phyloP scores from a whole-genome alignment of 2,329 filamentous ascomycete species.

The Pseudogymnoascus sp. region DNA sequence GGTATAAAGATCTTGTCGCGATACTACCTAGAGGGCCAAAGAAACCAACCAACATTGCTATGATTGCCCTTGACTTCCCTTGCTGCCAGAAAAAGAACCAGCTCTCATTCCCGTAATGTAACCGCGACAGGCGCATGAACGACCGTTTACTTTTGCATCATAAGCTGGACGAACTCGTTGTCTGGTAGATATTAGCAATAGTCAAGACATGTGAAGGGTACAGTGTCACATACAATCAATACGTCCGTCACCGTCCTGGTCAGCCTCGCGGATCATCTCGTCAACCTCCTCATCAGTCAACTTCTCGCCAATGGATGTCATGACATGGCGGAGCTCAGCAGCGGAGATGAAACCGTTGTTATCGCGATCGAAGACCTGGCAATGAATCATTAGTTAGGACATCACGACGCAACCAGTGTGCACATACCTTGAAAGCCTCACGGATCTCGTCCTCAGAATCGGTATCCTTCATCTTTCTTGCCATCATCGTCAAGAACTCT shows the following conservation, averaged over 20 bases:
- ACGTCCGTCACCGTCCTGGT: conserved; percentile 80
- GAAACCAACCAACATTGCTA: conserved; percentile 9
- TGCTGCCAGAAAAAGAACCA: conserved; percentile 8
- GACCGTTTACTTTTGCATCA: conserved; percentile 77
- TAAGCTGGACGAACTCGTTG: conserved; percentile 89
- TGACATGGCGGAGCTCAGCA: conserved; percentile 80
- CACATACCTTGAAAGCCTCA: conserved; percentile 65
- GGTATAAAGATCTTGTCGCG: conserved; percentile 7
- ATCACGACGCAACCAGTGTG: background rate
- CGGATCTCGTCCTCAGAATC: conserved; percentile 87
- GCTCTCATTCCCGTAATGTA: conserved; percentile 1
- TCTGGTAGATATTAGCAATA: conserved; percentile 42
- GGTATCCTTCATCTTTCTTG: conserved; percentile 89
- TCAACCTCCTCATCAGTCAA: conserved; percentile 85
- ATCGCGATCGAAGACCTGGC: conserved; percentile 71
- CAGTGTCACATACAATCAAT: conserved; percentile 64
- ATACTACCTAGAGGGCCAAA: conserved; percentile 7
- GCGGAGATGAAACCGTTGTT: conserved; percentile 91
- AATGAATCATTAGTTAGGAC: conserved; percentile 15
- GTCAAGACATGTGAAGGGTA: background rate
- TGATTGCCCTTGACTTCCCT: background rate
- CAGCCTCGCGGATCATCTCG: conserved; percentile 87
- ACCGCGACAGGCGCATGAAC: background rate
- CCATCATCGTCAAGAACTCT: conserved; percentile 94
- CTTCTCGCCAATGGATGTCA: conserved; percentile 89